Conservation (phyloP, 768 basidiomycete species). For the Daedalea quercina region DNA sequence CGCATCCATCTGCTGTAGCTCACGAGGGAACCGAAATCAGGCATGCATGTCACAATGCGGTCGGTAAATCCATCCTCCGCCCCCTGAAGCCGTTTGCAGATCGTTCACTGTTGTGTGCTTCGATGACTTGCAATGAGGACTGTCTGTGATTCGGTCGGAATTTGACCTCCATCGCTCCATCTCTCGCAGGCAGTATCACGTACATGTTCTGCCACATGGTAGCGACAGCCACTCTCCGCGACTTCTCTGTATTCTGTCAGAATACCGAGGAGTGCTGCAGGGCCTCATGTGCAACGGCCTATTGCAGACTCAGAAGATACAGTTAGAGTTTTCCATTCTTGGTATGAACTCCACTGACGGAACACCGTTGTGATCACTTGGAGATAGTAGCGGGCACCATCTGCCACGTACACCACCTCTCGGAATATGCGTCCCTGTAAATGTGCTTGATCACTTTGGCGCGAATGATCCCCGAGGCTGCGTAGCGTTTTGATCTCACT, state of each 20-base stretch:
- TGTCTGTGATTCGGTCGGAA: not conserved
- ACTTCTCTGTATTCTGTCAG: not conserved
- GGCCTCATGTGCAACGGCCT: not conserved
- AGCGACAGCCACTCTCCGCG: not conserved
- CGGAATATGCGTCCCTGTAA: too few species aligned
- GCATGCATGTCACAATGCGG: not conserved
- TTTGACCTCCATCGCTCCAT: not conserved
- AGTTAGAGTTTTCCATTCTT: too few species aligned
- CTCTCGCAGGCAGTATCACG: not conserved
- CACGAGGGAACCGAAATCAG: not conserved
- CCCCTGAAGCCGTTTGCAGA: not conserved
- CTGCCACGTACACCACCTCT: too few species aligned
- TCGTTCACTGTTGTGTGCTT: not conserved
- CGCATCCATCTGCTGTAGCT: not conserved
- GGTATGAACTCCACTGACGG: too few species aligned
- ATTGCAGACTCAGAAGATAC: not conserved
- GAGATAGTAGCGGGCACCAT: too few species aligned
- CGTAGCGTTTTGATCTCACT: not conserved
- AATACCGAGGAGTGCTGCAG: not conserved
- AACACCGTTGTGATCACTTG: too few species aligned
- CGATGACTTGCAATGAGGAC: not conserved
- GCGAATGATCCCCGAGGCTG: too few species aligned
- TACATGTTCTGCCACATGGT: not conserved
- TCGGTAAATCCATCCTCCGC: not conserved
- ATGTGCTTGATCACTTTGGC: too few species aligned